Evolutionary conservation across 2,329 filamentous ascomycete species (phyloP), one percentile per base, ranked within the genome.

Genomic region (Aspergillus viridinutans): DNA sequence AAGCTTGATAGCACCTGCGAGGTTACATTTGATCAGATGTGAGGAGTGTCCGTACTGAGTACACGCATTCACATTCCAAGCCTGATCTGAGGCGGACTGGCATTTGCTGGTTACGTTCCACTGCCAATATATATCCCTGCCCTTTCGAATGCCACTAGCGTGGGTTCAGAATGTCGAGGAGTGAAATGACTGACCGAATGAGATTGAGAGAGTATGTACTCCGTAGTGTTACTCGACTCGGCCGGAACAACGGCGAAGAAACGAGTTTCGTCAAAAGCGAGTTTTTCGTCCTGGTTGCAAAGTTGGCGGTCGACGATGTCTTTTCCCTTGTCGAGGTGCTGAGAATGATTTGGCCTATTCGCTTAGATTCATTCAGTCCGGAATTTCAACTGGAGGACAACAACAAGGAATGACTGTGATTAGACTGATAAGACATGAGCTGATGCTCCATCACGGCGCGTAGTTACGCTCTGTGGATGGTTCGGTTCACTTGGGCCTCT

Each of bases 391-490:
- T n/a, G n/a, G 9, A 8, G n/a, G 20, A 21, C 7, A 45, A 45
- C 8, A 21, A 10, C 40, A 20, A 2, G 42, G 9, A 23, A 47
- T n/a, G 35, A 45, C 25, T 23, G 29, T 53, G 53, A 56, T 38
- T 38, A 7, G 32, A 38, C 32, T 56, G 47, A 56, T 45, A 53
- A 50, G 42, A 26, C 9, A 49, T 28, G 55, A 25, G 20, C 21
- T 52, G 26, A 51, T 50, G 45, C 51, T 50, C 58, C 56, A 61
- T 63, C 55, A 53, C 59, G 55, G 64, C 64, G 62, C 58, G 58
- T 66, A 63, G 58, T 57, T 64, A 65, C 65, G 61, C 61, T 64
- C 54, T 49, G 45, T 57, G 58, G 58, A 55, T 60, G 58, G 60
- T 40, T 59, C 56, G 60, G 58, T 57, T 55, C 12, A 32, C 60